Conservation (phyloP, 2,329 filamentous ascomycete genomes). For the Aurifilum marmelostoma region DNA sequence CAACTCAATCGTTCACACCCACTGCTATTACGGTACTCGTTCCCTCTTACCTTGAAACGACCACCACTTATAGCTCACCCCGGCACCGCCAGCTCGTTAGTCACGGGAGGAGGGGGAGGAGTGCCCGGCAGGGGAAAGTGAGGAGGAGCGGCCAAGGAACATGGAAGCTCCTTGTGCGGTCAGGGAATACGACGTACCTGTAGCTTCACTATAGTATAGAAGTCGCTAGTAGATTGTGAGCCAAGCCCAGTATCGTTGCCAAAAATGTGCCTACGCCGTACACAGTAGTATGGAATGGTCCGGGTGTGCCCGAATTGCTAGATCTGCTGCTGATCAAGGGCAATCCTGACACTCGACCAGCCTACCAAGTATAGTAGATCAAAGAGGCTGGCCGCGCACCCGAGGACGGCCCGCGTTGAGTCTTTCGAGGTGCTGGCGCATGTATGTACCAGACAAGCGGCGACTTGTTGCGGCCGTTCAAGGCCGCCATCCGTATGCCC, state of each 20-base stretch:
- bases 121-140: neutral
- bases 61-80: conserved; percentile 8
- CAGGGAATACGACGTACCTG: neutral
- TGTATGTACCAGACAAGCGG: neutral
- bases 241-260: neutral
- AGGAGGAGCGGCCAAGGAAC: neutral
- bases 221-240: neutral
- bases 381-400: neutral
- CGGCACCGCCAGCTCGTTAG: conserved; percentile 2
- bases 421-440: conserved; percentile 19
- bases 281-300: neutral
- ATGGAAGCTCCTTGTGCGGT: neutral
- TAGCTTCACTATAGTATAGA: neutral
- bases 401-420: conserved; percentile 25
- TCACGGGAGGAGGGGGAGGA: conserved; percentile 3
- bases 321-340: neutral
- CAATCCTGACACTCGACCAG: neutral
- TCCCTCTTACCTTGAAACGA: conserved; percentile 17
- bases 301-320: neutral
- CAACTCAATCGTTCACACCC: conserved; percentile 30
- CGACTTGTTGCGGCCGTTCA: conserved; percentile 1
- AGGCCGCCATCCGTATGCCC: conserved; percentile 13
- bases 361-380: neutral
- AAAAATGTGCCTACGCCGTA: neutral
- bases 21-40: conserved; percentile 7